These are phyloP conservation scores for Yamagishiella unicocca DNA, from an alignment of 139 green algal genomes.

Conservation along the genomic window DNA sequence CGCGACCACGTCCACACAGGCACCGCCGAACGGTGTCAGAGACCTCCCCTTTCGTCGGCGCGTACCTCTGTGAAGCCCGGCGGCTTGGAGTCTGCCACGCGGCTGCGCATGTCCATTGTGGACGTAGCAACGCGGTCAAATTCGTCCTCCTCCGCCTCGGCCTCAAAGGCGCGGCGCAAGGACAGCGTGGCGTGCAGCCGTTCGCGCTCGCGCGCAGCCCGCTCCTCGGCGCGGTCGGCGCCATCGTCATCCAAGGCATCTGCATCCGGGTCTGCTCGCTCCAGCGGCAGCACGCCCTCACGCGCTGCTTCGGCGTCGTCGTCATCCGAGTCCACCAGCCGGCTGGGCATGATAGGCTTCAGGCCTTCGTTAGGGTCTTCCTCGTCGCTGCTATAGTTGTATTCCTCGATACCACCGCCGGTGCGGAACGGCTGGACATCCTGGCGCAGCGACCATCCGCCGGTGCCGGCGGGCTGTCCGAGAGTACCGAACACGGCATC, in stretches of 20 bases:
- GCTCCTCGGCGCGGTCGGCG: neutral
- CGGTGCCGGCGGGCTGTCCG: neutral
- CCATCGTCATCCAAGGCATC: conserved; percentile 25
- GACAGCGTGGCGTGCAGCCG: neutral
- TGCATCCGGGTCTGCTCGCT: neutral
- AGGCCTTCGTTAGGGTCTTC: conserved; percentile 27
- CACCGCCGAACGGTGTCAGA: too few relatives aligned
- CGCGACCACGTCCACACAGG: too few relatives aligned
- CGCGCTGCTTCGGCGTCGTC: neutral
- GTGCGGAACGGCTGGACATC: conserved; percentile 19
- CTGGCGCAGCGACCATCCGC: conserved; percentile 14
- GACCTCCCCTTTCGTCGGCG: too few relatives aligned
- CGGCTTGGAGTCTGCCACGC: neutral
- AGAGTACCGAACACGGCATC: conserved; percentile 13
- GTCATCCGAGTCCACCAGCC: conserved; percentile 33
- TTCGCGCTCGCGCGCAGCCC: neutral
- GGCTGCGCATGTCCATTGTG: neutral
- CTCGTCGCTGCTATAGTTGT: conserved; percentile 22
- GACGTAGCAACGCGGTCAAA: conserved; percentile 51
- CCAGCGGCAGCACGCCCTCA: neutral
- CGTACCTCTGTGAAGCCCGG: conserved; percentile 28
- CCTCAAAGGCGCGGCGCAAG: conserved; percentile 49
- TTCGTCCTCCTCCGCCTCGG: conserved; percentile 53
- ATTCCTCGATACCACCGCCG: conserved; percentile 8
- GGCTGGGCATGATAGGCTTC: conserved; percentile 1